These are phyloP conservation scores for Teratosphaeria nubilosa DNA, from an alignment of 2,329 filamentous ascomycete genomes.

Conservation along the genomic window DNA sequence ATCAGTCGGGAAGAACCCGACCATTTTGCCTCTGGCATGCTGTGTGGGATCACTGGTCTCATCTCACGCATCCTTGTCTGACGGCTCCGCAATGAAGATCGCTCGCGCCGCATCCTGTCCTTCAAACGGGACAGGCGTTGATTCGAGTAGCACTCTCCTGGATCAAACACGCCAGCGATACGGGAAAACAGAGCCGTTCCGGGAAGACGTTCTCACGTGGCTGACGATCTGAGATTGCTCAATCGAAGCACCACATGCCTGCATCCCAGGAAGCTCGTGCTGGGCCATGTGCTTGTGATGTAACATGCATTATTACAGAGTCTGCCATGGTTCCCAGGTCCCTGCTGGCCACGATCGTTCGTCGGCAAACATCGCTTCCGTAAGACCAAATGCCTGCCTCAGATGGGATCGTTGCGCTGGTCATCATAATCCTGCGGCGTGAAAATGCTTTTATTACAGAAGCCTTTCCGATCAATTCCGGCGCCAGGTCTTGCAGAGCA, in stretches of 20 bases:
- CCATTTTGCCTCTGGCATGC: conserved; percentile 43
- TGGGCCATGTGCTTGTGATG: neutral
- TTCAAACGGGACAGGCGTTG: conserved; percentile 39
- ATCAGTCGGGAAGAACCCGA: conserved; percentile 54
- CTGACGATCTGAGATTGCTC: conserved; percentile 44
- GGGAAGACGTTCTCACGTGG: conserved; percentile 46
- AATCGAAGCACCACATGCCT: conserved; percentile 46
- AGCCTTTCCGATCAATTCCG: conserved; percentile 46
- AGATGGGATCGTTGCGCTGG: conserved; percentile 45
- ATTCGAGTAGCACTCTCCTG: too few relatives aligned
- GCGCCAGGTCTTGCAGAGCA: conserved; percentile 51
- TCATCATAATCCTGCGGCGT: conserved; percentile 17
- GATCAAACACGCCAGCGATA: neutral
- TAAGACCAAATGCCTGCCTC: conserved; percentile 40
- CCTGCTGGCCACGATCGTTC: conserved; percentile 56
- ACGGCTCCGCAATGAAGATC: neutral
- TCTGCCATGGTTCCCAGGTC: conserved; percentile 50
- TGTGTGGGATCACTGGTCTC: conserved; percentile 39
- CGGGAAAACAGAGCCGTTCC: conserved; percentile 35
- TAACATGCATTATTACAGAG: conserved; percentile 37
- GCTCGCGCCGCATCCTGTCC: conserved; percentile 46
- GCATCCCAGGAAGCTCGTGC: neutral
- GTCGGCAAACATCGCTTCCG: conserved; percentile 41
- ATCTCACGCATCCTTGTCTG: neutral
- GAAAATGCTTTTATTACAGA: conserved; percentile 37